These are phyloP conservation scores for Rosa persica DNA, from an alignment of 306 rosid genomes.

Conservation along the genomic window DNA sequence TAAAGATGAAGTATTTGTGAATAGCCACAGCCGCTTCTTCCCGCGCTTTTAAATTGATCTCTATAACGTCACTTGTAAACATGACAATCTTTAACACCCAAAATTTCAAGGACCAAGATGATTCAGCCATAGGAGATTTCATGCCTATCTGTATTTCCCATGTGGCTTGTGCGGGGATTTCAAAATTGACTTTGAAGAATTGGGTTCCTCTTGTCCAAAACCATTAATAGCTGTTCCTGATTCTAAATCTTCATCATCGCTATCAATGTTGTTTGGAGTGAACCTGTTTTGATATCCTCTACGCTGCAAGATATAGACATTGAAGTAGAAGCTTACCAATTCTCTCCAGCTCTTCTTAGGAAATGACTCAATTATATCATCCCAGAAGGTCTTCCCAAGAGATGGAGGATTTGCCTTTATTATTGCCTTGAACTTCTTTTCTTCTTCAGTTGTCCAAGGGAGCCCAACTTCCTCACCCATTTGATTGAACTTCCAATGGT, in stretches of 20 bases:
- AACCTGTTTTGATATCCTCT: conserved; percentile 74
- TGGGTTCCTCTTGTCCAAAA: conserved; percentile 40
- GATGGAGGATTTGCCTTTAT: conserved; percentile 44
- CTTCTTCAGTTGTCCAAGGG: conserved; percentile 60
- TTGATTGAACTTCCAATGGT: conserved; percentile 52
- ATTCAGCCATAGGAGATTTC: conserved; percentile 3
- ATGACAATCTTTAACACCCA: neutral
- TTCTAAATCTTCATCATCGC: conserved; percentile 69
- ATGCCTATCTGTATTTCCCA: conserved; percentile 27
- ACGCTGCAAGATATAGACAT: conserved; percentile 72
- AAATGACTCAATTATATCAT: conserved; percentile 42
- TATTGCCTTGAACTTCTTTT: conserved; percentile 49
- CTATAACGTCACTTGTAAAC: conserved; percentile 2
- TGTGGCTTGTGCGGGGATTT: conserved; percentile 47
- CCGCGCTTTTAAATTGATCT: neutral
- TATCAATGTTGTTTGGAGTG: conserved; percentile 55
- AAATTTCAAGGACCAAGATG: neutral
- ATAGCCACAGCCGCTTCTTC: conserved; percentile 15
- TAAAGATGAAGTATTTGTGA: neutral
- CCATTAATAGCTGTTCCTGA: conserved; percentile 30
- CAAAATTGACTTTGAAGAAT: conserved; percentile 38
- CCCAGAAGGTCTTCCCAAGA: conserved; percentile 48
- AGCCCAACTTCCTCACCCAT: conserved; percentile 63
- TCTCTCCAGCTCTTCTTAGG: conserved; percentile 61
- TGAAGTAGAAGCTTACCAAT: conserved; percentile 82